phyloP scores from a whole-genome alignment of 139 green algal genomes.

The Coccomyxa sp. region DNA sequence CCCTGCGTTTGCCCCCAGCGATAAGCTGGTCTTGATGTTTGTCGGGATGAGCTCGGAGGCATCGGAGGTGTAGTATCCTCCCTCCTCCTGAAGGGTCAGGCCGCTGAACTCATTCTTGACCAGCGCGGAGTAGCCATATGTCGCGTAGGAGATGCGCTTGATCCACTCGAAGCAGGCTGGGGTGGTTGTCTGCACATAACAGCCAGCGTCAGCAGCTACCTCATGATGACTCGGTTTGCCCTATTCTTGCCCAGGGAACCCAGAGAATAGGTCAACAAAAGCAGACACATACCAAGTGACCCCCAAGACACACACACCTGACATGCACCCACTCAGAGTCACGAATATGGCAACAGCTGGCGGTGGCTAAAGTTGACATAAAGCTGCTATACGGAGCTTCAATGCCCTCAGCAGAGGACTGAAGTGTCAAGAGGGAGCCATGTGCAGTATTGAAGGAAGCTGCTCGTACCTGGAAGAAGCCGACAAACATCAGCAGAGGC shows the following conservation, averaged over 20 bases:
- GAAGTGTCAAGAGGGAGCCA: not conserved
- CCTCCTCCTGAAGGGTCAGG: slow-evolving; percentile 13
- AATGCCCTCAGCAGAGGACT: too few species aligned
- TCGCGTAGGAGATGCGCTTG: not conserved
- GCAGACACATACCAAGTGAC: not conserved
- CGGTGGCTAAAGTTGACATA: not conserved
- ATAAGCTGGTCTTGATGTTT: slow-evolving; percentile 31
- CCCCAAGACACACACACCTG: not conserved
- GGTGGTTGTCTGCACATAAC: not conserved
- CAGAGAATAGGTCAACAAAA: not conserved
- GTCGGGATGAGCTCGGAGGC: slow-evolving; percentile 4
- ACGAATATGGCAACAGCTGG: not conserved
- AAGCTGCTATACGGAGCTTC: not conserved
- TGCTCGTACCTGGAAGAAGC: slow-evolving; percentile 5
- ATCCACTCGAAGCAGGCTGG: slow-evolving; percentile 11
- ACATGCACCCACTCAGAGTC: not conserved
- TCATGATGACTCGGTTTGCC: too few species aligned
- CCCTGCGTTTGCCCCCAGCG: slow-evolving; percentile 22
- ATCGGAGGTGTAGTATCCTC: not conserved
- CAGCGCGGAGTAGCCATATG: slow-evolving; percentile 16
- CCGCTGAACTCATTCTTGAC: slow-evolving; percentile 34
- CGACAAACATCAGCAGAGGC: slow-evolving; percentile 10
- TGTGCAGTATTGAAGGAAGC: not conserved
- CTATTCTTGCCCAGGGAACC: too few species aligned
- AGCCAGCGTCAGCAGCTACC: too few species aligned